phyloP scores from a whole-genome alignment of 805 yeast species.

The Saccharomycopsis sp. region DNA sequence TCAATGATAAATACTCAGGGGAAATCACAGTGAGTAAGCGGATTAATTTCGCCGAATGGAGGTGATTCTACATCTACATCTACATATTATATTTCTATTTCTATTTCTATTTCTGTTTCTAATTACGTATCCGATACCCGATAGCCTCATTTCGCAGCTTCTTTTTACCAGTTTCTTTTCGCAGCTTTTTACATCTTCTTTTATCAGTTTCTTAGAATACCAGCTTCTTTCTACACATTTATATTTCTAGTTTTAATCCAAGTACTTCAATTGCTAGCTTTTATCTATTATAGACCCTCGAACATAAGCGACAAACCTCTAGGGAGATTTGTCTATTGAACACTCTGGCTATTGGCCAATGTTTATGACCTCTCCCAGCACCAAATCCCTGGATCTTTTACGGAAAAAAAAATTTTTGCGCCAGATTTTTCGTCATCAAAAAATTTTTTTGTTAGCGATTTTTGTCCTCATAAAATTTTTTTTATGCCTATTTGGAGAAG shows the following conservation, averaged over 20 bases:
- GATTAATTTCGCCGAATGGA: conserved; percentile 18
- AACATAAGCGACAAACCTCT: too few relatives aligned
- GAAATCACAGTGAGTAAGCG: conserved; percentile 7
- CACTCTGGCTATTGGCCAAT: too few relatives aligned
- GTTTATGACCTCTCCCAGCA: not conserved
- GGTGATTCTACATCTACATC: too few relatives aligned
- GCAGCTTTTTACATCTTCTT: too few relatives aligned
- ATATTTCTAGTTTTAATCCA: too few relatives aligned
- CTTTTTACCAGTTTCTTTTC: too few relatives aligned
- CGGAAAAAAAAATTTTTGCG: not conserved
- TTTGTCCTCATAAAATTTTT: not conserved
- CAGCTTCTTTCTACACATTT: too few relatives aligned
- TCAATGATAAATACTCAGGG: conserved; percentile 16
- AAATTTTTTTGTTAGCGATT: not conserved
- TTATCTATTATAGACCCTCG: too few relatives aligned
- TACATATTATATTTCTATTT: not conserved
- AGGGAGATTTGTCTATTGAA: too few relatives aligned
- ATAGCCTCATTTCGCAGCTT: not conserved
- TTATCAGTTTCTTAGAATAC: too few relatives aligned
- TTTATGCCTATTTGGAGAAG: not conserved
- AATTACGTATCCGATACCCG: not conserved
- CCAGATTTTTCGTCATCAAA: not conserved
- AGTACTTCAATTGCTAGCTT: too few relatives aligned
- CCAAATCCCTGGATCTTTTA: not conserved
- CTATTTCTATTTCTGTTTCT: not conserved